These are phyloP conservation scores for apple (Malus domestica) DNA, from an alignment of 306 rosid species.

Conservation along the genomic window ASM211411v1 NC_041792.1:32296907-32297406, in stretches of 20 bases:
- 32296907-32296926: neutral
- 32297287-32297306: neutral
- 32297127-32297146: neutral
- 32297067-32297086: neutral
- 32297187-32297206: neutral
- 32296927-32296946: neutral
- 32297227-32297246: neutral
- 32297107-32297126: neutral
- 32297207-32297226: neutral
- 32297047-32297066: constrained; percentile 25
- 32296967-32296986: constrained; percentile 82
- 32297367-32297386: neutral
- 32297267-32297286: neutral
- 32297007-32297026: constrained; percentile 98
- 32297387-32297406: neutral
- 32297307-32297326: neutral
- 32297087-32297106: neutral
- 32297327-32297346: neutral
- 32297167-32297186: neutral
- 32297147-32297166: neutral
- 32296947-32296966: neutral
- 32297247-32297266: neutral
- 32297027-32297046: constrained; percentile 92
- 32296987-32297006: constrained; percentile 89
- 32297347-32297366: neutral